Conservation (phyloP, 345 rosid species). For the Syzygium oleosum region DNA sequence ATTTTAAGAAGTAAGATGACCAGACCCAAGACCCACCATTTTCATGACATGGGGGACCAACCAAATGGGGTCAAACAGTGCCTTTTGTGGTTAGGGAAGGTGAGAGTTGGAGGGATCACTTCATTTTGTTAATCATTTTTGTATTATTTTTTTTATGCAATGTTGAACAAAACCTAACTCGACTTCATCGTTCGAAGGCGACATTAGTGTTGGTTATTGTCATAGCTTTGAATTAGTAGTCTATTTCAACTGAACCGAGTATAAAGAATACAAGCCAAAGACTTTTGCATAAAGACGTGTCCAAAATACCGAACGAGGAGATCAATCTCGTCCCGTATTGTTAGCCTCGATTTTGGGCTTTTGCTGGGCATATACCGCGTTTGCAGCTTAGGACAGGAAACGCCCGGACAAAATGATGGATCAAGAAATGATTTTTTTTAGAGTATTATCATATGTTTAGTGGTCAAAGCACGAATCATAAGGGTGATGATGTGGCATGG, state of each 20-base stretch:
- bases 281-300: neutral
- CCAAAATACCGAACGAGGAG: neutral
- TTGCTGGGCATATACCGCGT: neutral
- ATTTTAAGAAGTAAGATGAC: neutral
- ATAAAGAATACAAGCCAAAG: neutral
- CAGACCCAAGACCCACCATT: neutral
- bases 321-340: neutral
- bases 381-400: neutral
- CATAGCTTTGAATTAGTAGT: neutral
- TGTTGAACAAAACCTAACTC: neutral
- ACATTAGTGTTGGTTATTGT: neutral
- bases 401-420: constrained; percentile 43
- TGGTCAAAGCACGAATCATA: constrained; percentile 3
- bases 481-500: neutral
- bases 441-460: neutral
- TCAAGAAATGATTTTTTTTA: constrained; percentile 12
- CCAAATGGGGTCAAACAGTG: neutral
- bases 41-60: neutral
- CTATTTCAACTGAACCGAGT: neutral
- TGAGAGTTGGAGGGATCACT: neutral
- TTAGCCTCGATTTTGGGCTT: constrained; percentile 21
- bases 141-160: neutral
- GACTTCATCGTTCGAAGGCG: neutral
- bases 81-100: neutral
- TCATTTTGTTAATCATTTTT: neutral